A percentile compares a stretch with the other conserved stretches of the same genome.
Evolutionary conservation across 257 asterid genomes (phyloP).

Genomic region (Nicotiana noctiflora): DNA sequence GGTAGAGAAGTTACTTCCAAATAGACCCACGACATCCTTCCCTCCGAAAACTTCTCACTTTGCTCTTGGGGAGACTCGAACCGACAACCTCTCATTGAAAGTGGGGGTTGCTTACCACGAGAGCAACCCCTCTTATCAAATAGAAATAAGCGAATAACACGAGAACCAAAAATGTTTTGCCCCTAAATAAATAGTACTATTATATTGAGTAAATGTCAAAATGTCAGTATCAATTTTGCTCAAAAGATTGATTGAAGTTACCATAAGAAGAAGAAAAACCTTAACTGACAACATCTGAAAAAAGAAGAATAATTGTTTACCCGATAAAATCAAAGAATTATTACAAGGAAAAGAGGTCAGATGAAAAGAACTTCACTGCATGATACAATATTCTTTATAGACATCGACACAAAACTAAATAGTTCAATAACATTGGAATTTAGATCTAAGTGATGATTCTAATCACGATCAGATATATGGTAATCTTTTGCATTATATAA

Average conservation of each 20-base stretch:
- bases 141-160: no score
- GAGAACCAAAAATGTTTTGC: no score
- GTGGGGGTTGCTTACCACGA: no score
- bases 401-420: not conserved
- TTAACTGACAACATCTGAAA: not conserved
- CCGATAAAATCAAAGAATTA: not conserved
- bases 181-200: no score
- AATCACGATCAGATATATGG: not conserved
- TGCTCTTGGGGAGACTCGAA: no score
- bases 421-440: not conserved
- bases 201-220: no score
- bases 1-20: no score
- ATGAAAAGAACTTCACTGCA: not conserved
- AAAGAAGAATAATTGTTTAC: not conserved
- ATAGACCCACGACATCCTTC: no score
- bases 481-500: not conserved
- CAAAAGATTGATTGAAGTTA: not conserved
- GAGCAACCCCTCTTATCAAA: no score
- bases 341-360: not conserved
- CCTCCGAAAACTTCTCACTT: no score
- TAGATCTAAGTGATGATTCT: not conserved
- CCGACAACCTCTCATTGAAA: no score
- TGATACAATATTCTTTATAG: not conserved
- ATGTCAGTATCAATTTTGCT: no score
- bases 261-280: not conserved